phyloP scores from a whole-genome alignment of 495 filamentous ascomycete species.

The Geoglossum glabrum region DNA sequence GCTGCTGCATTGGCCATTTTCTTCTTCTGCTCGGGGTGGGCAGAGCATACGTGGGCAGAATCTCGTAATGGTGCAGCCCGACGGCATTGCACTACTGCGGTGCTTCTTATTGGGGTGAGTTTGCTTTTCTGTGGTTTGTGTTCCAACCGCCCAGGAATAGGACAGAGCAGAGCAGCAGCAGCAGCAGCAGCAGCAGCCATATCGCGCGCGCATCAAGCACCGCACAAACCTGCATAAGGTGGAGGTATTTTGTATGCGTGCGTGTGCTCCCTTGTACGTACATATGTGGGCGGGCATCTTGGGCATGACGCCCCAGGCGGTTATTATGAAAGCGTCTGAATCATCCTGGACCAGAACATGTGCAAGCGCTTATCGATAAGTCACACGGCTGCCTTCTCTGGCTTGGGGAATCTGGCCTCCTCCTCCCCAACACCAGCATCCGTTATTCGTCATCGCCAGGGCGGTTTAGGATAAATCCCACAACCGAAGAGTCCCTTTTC shows the following conservation, averaged over 20 bases:
- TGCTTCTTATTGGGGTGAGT: neutral
- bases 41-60: too few relatives aligned
- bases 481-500: neutral
- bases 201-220: slow-evolving; percentile 2
- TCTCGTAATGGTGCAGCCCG: too few relatives aligned
- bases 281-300: too few relatives aligned
- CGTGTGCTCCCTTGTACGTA: neutral
- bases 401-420: too few relatives aligned
- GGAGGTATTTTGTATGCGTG: neutral
- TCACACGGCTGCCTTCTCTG: neutral
- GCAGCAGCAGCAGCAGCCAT: neutral
- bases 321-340: neutral
- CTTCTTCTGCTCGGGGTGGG: neutral
- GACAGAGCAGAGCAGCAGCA: too few relatives aligned
- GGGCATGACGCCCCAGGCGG: neutral
- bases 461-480: neutral
- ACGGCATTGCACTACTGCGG: too few relatives aligned
- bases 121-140: neutral
- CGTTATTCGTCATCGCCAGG: neutral
- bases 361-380: neutral
- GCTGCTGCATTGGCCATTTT: neutral
- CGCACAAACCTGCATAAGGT: neutral
- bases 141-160: neutral
- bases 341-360: neutral
- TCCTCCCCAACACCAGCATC: too few relatives aligned